These are phyloP conservation scores for Dissophora globulifera DNA, from an alignment of 192 early-diverging fungal species.

Conservation along the genomic window DNA sequence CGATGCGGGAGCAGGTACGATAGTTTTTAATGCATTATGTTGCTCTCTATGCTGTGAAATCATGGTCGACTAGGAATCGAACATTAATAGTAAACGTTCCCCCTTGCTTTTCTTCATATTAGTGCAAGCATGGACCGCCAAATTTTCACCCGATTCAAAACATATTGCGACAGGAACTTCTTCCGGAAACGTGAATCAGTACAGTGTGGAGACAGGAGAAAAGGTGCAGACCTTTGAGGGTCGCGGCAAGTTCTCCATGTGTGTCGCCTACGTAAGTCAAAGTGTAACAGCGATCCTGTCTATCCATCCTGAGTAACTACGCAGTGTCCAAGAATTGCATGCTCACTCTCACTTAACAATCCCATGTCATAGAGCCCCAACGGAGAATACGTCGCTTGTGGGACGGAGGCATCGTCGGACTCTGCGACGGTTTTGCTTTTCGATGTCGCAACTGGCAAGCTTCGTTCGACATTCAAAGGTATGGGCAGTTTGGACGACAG, in stretches of 20 bases:
- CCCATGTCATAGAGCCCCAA: constrained; percentile 80
- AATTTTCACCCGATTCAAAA: constrained; percentile 78
- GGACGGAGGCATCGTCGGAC: constrained; percentile 69
- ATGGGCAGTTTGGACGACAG: too few relatives aligned
- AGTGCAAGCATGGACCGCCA: constrained; percentile 81
- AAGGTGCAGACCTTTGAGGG: constrained; percentile 76
- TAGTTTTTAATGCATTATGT: neutral
- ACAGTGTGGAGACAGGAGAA: constrained; percentile 72
- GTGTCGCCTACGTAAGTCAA: constrained; percentile 75
- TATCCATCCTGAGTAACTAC: too few relatives aligned
- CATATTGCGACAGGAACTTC: constrained; percentile 79
- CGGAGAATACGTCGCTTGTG: constrained; percentile 78
- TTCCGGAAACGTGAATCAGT: constrained; percentile 77
- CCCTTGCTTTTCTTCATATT: neutral
- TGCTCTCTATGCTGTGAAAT: too few relatives aligned
- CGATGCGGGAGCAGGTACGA: constrained; percentile 67
- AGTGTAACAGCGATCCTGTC: too few relatives aligned
- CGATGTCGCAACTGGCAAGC: constrained; percentile 74
- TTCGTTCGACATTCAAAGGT: constrained; percentile 68
- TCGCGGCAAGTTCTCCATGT: constrained; percentile 82
- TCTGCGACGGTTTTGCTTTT: constrained; percentile 74
- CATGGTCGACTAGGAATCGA: too few relatives aligned
- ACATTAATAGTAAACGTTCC: too few relatives aligned
- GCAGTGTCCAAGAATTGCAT: too few relatives aligned
- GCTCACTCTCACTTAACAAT: too few relatives aligned